Evolutionary conservation across 768 basidiomycete genomes (phyloP).

Genomic region (Phlegmacium glaucopus): DNA sequence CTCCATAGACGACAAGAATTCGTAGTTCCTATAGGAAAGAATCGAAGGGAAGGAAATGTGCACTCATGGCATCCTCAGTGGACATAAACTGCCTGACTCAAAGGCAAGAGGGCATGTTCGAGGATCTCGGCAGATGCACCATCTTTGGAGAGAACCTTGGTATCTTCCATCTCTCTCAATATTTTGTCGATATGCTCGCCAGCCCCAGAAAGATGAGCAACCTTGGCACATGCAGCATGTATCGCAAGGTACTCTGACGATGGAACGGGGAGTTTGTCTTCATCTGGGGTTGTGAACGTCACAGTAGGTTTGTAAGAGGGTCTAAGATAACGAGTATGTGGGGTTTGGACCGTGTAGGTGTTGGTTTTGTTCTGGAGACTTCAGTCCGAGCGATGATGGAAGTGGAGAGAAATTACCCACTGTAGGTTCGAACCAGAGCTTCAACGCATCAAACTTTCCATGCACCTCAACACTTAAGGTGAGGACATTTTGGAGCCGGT

Average conservation of each 20-base stretch:
- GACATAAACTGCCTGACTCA: too few species aligned
- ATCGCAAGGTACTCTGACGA: slow-evolving; percentile 12
- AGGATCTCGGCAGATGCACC: neutral
- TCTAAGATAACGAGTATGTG: neutral
- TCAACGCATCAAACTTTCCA: neutral
- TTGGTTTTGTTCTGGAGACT: slow-evolving; percentile 1
- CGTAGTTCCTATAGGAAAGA: too few species aligned
- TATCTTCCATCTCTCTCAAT: slow-evolving; percentile 3
- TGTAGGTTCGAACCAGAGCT: slow-evolving; percentile 4
- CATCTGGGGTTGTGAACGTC: slow-evolving; percentile 5
- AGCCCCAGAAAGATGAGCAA: slow-evolving; percentile 12
- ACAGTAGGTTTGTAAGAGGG: neutral
- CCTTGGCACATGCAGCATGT: slow-evolving; percentile 12
- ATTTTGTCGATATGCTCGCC: slow-evolving; percentile 6
- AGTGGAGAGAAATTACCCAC: slow-evolving; percentile 6
- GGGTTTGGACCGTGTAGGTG: slow-evolving; percentile 8
- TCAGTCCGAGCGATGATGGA: neutral
- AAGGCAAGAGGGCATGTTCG: too few species aligned
- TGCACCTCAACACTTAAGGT: neutral
- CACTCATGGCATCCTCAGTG: too few species aligned
- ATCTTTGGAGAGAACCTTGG: slow-evolving; percentile 1
- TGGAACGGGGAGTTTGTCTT: slow-evolving; percentile 3
- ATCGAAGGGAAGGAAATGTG: too few species aligned
- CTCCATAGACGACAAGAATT: too few species aligned
- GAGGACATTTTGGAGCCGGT: neutral